Base-by-base conservation (phyloP, 2,329 filamentous ascomycete species). In the Fusarium annulatum region DNA sequence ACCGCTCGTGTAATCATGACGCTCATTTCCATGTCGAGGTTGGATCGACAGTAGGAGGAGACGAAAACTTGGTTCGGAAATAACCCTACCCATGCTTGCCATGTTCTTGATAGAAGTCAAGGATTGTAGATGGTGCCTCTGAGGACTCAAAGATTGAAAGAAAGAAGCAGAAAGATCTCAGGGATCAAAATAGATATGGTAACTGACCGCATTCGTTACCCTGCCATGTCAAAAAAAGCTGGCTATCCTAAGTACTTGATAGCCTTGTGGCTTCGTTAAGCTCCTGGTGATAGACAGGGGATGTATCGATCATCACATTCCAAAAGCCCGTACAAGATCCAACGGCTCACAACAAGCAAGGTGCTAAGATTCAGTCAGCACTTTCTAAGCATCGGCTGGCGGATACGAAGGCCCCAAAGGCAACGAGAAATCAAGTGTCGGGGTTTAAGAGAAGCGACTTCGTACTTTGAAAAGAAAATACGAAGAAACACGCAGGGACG, bases 401-500 rank as follows among this genome's bases (percentile, higher is more conserved):
- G 64, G 59, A 74, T 74, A 74, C 67, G 72, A 74, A 73, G 48
- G 46, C 26, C 67, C 28, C 48, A 67, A 60, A 43, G 48, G 61
- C 49, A 49, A 63, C 49, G 36, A 57, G 46, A 72, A 67, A 59
- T 60, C 53, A 65, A 71, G 60, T 60, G 49, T 73, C 57, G 53
- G 60, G 65, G 30, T 56, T 49, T 21, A 55, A 64, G 61, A 71
- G 57, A 59, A 66, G 56, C 58, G 34, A 65, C 64, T 72, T 72
- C 55, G 69, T 72, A 52, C 64, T 38, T 38, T 60, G 58, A 36
- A 43, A 49, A 46, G 53, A 62, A 56, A 73, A 77, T 77, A 77
- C 75, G 75, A 77, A 77, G 71, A 65, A 64, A 64, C 72, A 72
- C 66, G 73, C 75, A 77, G 73, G 75, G 69, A 61, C 67, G 61